Percentiles rank a stretch among this genome's conserved stretches.
Conservation (phyloP, 2,329 filamentous ascomycete genomes). For the Alternaria brassicicola region DNA sequence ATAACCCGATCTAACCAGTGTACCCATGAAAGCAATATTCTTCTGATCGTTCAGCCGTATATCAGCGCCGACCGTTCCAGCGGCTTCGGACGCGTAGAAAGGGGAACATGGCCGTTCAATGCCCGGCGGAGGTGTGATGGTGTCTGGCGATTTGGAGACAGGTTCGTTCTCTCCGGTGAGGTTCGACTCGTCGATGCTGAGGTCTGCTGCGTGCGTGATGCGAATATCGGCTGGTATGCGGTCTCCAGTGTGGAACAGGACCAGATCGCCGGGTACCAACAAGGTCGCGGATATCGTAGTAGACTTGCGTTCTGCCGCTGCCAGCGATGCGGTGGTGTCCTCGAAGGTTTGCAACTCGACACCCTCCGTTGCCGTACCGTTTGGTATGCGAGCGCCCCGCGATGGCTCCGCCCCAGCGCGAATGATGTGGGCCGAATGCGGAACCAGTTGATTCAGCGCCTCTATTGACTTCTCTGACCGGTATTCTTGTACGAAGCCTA, state of each 20-base stretch:
- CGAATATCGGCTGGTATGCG: conserved; percentile 95
- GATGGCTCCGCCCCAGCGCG: conserved; percentile 54
- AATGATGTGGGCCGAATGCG: conserved; percentile 94
- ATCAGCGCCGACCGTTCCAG: conserved; percentile 66
- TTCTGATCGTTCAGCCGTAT: conserved; percentile 74
- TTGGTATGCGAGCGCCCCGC: conserved; percentile 25
- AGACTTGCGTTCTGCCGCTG: conserved; percentile 72
- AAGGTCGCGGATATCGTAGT: conserved; percentile 85
- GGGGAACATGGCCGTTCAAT: conserved; percentile 59
- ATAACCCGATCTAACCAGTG: conserved; percentile 90
- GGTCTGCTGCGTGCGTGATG: conserved; percentile 85
- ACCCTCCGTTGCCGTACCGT: conserved; percentile 32
- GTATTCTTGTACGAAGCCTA: conserved; percentile 97
- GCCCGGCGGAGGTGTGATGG: conserved; percentile 54
- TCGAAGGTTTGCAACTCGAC: conserved; percentile 58
- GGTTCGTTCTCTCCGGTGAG: conserved; percentile 96
- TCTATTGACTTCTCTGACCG: conserved; percentile 97
- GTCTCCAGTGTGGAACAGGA: conserved; percentile 93
- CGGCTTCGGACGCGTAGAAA: conserved; percentile 64
- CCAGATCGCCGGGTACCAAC: conserved; percentile 89
- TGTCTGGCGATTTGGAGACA: conserved; percentile 75
- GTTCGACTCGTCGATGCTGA: conserved; percentile 96
- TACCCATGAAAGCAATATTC: conserved; percentile 99
- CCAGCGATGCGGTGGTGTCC: conserved; percentile 65
- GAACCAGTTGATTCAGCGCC: conserved; percentile 89